phyloP scores from a whole-genome alignment of 768 basidiomycete genomes.

The Lentinula boryana region DNA sequence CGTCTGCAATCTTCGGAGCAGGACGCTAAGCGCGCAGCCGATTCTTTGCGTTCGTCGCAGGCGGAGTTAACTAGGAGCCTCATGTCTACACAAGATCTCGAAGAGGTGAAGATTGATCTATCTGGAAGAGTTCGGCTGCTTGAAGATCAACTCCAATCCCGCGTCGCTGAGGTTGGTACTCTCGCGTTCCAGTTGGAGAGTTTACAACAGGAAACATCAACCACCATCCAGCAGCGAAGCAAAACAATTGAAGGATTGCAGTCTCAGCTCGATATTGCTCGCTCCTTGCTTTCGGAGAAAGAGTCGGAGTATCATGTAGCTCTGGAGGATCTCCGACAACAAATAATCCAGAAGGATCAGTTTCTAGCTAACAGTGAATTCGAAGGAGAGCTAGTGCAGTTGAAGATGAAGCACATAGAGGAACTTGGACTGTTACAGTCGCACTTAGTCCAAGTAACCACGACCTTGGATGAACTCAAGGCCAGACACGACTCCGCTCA shows the following conservation, averaged over 20 bases:
- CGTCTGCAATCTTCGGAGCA: slow-evolving; percentile 10
- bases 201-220: slow-evolving; percentile 11
- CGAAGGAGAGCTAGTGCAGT: slow-evolving; percentile 20
- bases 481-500: slow-evolving; percentile 25
- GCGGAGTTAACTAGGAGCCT: slow-evolving; percentile 4
- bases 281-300: slow-evolving; percentile 11
- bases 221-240: slow-evolving; percentile 11
- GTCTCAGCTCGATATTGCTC: slow-evolving; percentile 15
- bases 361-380: slow-evolving; percentile 8
- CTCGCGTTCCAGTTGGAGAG: slow-evolving; percentile 9
- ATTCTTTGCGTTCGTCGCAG: slow-evolving; percentile 21
- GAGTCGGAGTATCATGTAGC: slow-evolving; percentile 18
- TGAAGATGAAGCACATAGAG: slow-evolving; percentile 29
- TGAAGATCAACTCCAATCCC: slow-evolving; percentile 5
- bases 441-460: slow-evolving; percentile 27
- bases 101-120: background rate
- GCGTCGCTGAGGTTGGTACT: slow-evolving; percentile 2
- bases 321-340: slow-evolving; percentile 21
- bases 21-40: slow-evolving; percentile 13
- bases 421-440: slow-evolving; percentile 29
- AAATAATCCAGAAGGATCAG: slow-evolving; percentile 15
- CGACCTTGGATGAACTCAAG: slow-evolving; percentile 28
- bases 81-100: slow-evolving; percentile 4
- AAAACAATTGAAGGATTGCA: slow-evolving; percentile 17
- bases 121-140: slow-evolving; percentile 3